A percentile compares a stretch with the other conserved stretches of the same genome.
Evolutionary conservation across 352 stramenopile genomes (phyloP).

Genomic region (Globisporangium perplexum): DNA sequence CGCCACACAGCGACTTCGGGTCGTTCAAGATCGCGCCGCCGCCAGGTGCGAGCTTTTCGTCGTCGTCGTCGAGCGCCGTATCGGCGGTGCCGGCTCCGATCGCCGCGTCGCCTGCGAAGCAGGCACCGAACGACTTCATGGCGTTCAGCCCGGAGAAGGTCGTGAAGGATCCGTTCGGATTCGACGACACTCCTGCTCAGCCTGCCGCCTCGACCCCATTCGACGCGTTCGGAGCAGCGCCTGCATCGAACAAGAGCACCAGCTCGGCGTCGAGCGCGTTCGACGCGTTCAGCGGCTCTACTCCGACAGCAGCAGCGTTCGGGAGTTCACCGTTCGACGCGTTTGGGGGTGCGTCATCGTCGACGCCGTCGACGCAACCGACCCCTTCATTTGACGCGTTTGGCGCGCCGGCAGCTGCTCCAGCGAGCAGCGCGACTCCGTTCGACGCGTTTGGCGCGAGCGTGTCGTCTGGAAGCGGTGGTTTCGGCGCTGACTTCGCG

Average conservation of each 20-base stretch:
- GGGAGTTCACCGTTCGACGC: conserved; percentile 20
- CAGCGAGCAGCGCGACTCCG: conserved; percentile 4
- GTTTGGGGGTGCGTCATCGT: conserved; percentile 18
- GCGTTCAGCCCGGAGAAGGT: conserved; percentile 43
- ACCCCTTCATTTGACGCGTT: conserved; percentile 26
- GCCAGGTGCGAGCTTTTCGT: conserved; percentile 38
- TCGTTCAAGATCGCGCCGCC: conserved; percentile 73
- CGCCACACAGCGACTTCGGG: conserved; percentile 31
- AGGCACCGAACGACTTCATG: conserved; percentile 54
- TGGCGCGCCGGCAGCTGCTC: conserved; percentile 12
- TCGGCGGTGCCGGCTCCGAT: conserved; percentile 6
- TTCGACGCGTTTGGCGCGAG: conserved; percentile 33
- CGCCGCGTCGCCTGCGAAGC: conserved; percentile 10
- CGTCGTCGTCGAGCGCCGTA: conserved; percentile 9
- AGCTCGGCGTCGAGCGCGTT: conserved; percentile 14
- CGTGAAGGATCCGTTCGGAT: conserved; percentile 47
- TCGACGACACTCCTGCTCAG: conserved; percentile 28
- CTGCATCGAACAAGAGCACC: background rate
- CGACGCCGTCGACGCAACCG: background rate
- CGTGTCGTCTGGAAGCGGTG: conserved; percentile 6
- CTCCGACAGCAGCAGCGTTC: background rate
- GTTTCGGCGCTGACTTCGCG: conserved; percentile 28
- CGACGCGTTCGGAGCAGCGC: conserved; percentile 5
- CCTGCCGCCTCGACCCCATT: conserved; percentile 2
- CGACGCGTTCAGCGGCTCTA: conserved; percentile 18